phyloP scores from a whole-genome alignment of 371 early-diverging fungal genomes.

The Furculomyces boomerangus region DNA sequence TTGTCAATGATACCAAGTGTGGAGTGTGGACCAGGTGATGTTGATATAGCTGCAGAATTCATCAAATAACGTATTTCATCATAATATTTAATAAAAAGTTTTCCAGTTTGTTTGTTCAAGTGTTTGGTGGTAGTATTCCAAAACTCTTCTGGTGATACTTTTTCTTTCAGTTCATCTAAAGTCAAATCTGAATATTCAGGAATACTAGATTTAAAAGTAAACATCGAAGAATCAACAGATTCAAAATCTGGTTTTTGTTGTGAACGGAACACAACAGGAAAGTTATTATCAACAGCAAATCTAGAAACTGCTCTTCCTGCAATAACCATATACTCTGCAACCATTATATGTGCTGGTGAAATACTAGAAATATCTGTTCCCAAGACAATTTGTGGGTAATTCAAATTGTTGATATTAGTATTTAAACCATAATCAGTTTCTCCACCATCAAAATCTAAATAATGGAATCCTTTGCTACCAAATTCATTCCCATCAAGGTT shows the following conservation, averaged over 20 bases:
- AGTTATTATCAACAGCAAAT: conserved; percentile 34
- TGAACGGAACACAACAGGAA: conserved; percentile 50
- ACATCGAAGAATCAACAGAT: neutral
- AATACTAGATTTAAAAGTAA: neutral
- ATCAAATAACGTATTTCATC: conserved; percentile 30
- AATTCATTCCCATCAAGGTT: neutral
- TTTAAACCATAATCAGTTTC: neutral
- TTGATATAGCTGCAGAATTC: conserved; percentile 27
- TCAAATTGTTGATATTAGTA: no score
- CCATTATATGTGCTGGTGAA: conserved; percentile 60
- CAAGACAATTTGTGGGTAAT: conserved; percentile 6
- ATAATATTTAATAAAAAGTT: neutral
- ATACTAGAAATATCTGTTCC: neutral
- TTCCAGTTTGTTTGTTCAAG: neutral
- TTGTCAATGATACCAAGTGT: conserved; percentile 57
- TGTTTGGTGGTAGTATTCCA: neutral
- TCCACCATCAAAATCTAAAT: neutral
- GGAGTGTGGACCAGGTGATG: conserved; percentile 31
- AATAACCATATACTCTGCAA: conserved; percentile 80
- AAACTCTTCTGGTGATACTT: neutral
- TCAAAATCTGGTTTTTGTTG: conserved; percentile 27
- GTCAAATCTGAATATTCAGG: neutral
- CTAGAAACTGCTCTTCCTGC: conserved; percentile 65
- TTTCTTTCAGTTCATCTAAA: neutral
- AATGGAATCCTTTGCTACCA: neutral